A percentile compares a stretch with the other conserved stretches of the same genome.
phyloP scores from a whole-genome alignment of 148 eudicot species.

The Camellia japonica region DNA sequence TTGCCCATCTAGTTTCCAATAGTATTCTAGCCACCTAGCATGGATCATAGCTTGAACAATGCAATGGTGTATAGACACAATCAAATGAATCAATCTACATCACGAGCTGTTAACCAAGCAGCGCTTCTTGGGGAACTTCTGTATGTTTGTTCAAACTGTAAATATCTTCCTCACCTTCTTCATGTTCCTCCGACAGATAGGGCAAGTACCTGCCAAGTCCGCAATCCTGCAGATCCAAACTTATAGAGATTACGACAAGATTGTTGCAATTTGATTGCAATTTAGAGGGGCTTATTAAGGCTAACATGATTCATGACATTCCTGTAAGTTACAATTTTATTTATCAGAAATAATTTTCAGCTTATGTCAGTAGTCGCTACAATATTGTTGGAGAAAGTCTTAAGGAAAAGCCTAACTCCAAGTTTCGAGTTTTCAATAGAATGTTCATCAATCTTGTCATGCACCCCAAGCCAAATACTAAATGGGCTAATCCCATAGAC shows the following conservation, averaged over 20 bases:
- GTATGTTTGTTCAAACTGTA: constrained; percentile 42
- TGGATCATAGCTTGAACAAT: not conserved
- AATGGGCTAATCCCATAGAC: not conserved
- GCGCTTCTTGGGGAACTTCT: not conserved
- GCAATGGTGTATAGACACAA: not conserved
- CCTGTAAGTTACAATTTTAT: not conserved
- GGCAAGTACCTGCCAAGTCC: constrained; percentile 70
- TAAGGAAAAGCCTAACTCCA: too few relatives aligned
- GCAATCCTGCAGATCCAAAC: constrained; percentile 53
- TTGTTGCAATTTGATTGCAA: not conserved
- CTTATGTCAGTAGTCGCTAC: not conserved
- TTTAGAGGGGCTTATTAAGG: not conserved
- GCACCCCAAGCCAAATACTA: too few relatives aligned
- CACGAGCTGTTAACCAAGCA: not conserved
- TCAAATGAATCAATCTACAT: not conserved
- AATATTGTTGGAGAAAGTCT: too few relatives aligned
- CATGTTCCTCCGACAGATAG: constrained; percentile 72
- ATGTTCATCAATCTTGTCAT: too few relatives aligned
- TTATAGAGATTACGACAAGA: not conserved
- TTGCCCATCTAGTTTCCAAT: constrained; percentile 10
- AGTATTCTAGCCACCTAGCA: not conserved
- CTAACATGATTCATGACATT: not conserved
- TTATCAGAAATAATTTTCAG: too few relatives aligned
- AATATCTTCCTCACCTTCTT: constrained; percentile 80
- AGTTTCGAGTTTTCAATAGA: too few relatives aligned